Conservation (phyloP, 306 rosid species). For the Abrus pulchellus region DNA sequence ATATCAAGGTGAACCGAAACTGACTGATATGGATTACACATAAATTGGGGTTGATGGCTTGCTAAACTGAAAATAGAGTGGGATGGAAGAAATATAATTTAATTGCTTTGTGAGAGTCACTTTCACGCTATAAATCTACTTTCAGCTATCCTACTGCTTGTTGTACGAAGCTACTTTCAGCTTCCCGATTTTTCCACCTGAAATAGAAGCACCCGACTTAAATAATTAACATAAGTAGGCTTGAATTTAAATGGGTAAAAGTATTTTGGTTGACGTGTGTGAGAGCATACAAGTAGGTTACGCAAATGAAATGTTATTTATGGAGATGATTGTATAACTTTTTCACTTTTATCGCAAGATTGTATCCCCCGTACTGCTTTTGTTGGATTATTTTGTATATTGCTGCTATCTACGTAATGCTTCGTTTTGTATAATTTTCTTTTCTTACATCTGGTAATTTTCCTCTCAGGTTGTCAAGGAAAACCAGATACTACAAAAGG, state of each 20-base stretch:
- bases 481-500: constrained; percentile 91
- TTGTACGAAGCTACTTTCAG: background rate
- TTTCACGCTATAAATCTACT: constrained; percentile 1
- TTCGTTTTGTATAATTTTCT: constrained; percentile 29
- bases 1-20: constrained; percentile 5
- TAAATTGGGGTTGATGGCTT: constrained; percentile 2
- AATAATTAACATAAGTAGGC: background rate
- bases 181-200: background rate
- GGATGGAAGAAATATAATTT: constrained; percentile 1
- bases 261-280: background rate
- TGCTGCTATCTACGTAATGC: constrained; percentile 1
- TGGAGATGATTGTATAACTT: background rate
- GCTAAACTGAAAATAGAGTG: constrained; percentile 25
- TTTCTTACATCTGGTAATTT: background rate
- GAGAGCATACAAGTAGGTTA: background rate
- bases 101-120: constrained; percentile 7
- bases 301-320: background rate
- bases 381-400: constrained; percentile 18
- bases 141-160: constrained; percentile 8
- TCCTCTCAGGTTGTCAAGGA: constrained; percentile 90
- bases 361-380: background rate
- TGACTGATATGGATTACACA: constrained; percentile 8
- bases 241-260: background rate
- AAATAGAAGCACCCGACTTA: background rate
- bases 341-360: too few species aligned